phyloP scores from a whole-genome alignment of 1,139 yeast genomes.

The Hyphopichia wangnamkhiaoensis region DNA sequence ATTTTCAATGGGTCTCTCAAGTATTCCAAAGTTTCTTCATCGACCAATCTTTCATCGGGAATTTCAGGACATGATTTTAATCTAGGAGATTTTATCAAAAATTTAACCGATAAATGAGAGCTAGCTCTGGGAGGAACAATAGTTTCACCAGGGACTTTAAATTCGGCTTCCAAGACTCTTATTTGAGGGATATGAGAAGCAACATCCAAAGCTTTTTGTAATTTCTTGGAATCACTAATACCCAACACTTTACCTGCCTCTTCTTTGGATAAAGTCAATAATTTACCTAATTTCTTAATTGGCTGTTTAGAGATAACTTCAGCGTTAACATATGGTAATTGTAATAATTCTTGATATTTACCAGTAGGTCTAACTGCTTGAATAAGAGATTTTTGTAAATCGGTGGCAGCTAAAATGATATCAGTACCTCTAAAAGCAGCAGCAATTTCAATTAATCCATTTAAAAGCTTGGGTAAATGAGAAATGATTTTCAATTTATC shows the following conservation, averaged over 20 bases:
- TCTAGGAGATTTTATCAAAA: slow-evolving; percentile 69
- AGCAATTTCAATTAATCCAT: slow-evolving; percentile 80
- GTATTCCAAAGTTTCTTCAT: slow-evolving; percentile 60
- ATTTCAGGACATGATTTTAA: slow-evolving; percentile 61
- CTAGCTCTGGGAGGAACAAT: slow-evolving; percentile 73
- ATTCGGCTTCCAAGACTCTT: slow-evolving; percentile 68
- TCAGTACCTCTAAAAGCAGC: slow-evolving; percentile 75
- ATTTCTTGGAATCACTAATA: slow-evolving; percentile 44
- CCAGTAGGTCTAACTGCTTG: slow-evolving; percentile 74
- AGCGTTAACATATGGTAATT: slow-evolving; percentile 71
- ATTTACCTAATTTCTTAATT: slow-evolving; percentile 65
- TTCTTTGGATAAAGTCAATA: slow-evolving; percentile 56
- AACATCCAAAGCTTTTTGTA: slow-evolving; percentile 52
- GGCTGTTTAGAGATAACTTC: slow-evolving; percentile 44
- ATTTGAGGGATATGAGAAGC: slow-evolving; percentile 72
- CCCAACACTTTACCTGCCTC: slow-evolving; percentile 62
- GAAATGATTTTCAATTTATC: slow-evolving; percentile 61
- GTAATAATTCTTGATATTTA: slow-evolving; percentile 65
- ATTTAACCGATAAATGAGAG: slow-evolving; percentile 74
- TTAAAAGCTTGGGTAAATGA: slow-evolving; percentile 63
- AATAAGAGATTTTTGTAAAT: slow-evolving; percentile 68
- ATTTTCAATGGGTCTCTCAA: slow-evolving; percentile 71
- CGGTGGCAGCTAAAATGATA: slow-evolving; percentile 59
- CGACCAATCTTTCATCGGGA: slow-evolving; percentile 35
- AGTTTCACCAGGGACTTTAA: slow-evolving; percentile 86